Conservation (phyloP, 257 asterid genomes). For the Solanum sitiens region DNA sequence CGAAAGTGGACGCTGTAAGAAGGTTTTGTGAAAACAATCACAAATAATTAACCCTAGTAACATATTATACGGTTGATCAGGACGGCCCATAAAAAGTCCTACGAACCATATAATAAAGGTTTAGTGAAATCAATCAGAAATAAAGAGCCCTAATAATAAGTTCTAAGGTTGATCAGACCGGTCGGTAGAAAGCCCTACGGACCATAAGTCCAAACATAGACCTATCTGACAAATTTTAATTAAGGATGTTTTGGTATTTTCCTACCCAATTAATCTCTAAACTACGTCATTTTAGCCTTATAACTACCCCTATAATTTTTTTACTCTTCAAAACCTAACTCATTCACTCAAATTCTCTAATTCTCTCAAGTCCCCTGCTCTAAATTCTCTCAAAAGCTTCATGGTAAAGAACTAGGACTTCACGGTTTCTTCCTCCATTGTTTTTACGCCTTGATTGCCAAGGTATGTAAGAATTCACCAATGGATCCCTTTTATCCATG, state of each 20-base stretch:
- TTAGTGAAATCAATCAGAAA: neutral
- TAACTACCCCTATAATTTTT: neutral
- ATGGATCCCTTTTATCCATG: neutral
- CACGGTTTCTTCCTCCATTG: neutral
- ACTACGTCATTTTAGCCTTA: neutral
- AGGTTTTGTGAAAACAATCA: neutral
- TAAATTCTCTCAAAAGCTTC: neutral
- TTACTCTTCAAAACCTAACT: neutral
- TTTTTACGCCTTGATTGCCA: no score
- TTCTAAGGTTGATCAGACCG: neutral
- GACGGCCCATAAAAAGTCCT: neutral
- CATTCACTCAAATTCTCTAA: neutral
- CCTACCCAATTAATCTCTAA: neutral
- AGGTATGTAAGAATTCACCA: neutral
- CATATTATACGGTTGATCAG: neutral
- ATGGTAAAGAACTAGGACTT: neutral
- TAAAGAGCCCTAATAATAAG: neutral
- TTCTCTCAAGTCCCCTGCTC: neutral
- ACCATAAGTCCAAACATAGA: neutral
- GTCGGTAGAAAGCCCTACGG: neutral
- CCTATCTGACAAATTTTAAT: neutral
- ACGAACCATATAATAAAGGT: neutral
- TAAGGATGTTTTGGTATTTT: neutral
- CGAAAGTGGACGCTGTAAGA: neutral
- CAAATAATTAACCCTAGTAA: neutral